These are phyloP conservation scores for Gymnopilus junonius DNA, from an alignment of 768 basidiomycete genomes.

Conservation along the genomic window DNA sequence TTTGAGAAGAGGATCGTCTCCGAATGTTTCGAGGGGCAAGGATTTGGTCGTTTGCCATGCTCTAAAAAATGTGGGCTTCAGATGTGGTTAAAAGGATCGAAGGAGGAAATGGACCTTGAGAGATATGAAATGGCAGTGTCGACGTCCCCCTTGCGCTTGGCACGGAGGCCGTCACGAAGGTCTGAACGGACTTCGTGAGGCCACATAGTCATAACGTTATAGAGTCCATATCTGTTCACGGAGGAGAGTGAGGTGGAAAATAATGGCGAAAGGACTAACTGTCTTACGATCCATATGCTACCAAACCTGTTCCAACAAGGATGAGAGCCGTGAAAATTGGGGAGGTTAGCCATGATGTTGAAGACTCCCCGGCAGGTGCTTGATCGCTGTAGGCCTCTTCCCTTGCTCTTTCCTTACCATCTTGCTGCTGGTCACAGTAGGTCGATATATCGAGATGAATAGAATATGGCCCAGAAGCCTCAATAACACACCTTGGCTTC, in stretches of 20 bases:
- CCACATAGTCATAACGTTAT: conserved; percentile 59
- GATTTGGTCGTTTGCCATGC: conserved; percentile 59
- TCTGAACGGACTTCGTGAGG: conserved; percentile 65
- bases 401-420: background rate
- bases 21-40: conserved; percentile 43
- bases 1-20: conserved; percentile 61
- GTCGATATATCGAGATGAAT: background rate
- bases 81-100: background rate
- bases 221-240: conserved; percentile 19
- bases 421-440: background rate
- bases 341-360: conserved; percentile 3
- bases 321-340: conserved; percentile 34
- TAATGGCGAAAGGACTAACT: too few relatives aligned
- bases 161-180: conserved; percentile 66
- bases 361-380: background rate
- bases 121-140: conserved; percentile 56
- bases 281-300: conserved; percentile 38
- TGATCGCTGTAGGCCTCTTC: background rate
- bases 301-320: conserved; percentile 32
- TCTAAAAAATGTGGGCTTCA: conserved; percentile 9
- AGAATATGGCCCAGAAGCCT: background rate
- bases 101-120: conserved; percentile 45
- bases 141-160: conserved; percentile 61
- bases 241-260: background rate
- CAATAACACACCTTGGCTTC: background rate